phyloP scores from a whole-genome alignment of 495 filamentous ascomycete genomes.

The Cryomyces minteri region DNA sequence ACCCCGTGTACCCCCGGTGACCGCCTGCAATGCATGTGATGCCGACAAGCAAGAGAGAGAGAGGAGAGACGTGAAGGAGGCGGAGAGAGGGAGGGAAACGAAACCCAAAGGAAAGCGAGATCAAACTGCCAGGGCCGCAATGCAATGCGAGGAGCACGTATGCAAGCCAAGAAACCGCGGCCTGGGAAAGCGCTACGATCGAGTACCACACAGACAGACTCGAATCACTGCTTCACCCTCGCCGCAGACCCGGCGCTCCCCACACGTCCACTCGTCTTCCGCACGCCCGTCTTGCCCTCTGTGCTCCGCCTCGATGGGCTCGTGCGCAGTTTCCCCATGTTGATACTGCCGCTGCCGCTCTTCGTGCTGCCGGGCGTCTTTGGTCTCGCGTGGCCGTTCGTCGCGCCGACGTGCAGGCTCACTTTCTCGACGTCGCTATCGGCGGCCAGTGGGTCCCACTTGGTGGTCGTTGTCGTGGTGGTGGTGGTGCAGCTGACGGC shows the following conservation, averaged over 20 bases:
- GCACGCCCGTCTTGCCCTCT: constrained; percentile 45
- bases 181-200: no score
- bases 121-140: no score
- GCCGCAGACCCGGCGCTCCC: constrained; percentile 42
- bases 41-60: no score
- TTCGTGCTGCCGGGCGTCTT: constrained; percentile 42
- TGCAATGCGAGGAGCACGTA: no score
- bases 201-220: no score
- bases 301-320: constrained; percentile 40
- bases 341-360: constrained; percentile 45
- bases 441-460: constrained; percentile 11
- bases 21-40: no score
- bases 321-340: constrained; percentile 53
- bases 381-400: constrained; percentile 26
- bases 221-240: constrained; percentile 3
- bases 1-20: no score
- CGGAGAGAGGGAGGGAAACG: no score
- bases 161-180: no score
- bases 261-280: constrained; percentile 87
- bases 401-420: no score
- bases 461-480: constrained; percentile 34
- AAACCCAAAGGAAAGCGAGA: no score
- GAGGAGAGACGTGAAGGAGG: no score
- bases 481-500: constrained; percentile 42
- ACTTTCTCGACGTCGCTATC: constrained; percentile 15